Evolutionary conservation across 1,284 basidiomycete genomes (phyloP).

Genomic region (Cryptococcus floricola): DNA sequence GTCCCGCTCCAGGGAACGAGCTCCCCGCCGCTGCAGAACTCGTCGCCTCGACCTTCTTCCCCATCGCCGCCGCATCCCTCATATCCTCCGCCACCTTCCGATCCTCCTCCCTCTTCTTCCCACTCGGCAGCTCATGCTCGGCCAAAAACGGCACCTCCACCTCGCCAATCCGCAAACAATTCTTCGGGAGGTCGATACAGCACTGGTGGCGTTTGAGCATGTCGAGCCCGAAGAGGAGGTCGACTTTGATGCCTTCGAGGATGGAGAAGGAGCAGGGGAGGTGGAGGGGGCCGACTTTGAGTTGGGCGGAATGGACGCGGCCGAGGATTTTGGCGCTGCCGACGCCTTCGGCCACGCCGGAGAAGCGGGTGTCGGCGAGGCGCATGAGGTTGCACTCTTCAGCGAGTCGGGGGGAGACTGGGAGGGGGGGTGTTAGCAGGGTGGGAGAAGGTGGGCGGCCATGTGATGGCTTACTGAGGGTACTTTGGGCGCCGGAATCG

Average conservation of each 20-base stretch:
- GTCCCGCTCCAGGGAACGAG: constrained; percentile 39
- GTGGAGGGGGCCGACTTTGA: constrained; percentile 77
- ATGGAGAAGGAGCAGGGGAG: constrained; percentile 92
- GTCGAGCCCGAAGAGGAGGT: constrained; percentile 91
- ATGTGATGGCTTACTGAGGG: constrained; percentile 71
- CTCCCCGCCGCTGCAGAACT: constrained; percentile 12
- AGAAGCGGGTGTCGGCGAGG: constrained; percentile 78
- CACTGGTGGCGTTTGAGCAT: constrained; percentile 98
- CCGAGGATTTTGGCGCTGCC: constrained; percentile 94
- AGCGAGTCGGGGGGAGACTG: constrained; percentile 92
- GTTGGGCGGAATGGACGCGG: constrained; percentile 86
- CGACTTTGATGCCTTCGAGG: constrained; percentile 90
- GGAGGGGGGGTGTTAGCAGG: neutral
- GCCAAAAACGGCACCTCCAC: constrained; percentile 81
- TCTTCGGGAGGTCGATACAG: constrained; percentile 84
- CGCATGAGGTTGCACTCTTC: constrained; percentile 93
- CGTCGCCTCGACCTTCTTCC: constrained; percentile 28
- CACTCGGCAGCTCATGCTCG: constrained; percentile 90
- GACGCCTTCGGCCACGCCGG: constrained; percentile 90
- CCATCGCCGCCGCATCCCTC: constrained; percentile 22
- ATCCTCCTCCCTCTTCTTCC: constrained; percentile 55
- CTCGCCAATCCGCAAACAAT: constrained; percentile 81
- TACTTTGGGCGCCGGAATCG: constrained; percentile 93
- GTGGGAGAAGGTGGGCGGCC: no score
- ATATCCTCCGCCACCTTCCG: constrained; percentile 31